Evolutionary conservation across 1,139 yeast species (phyloP).

Genomic region (Candida sanyaensis): DNA sequence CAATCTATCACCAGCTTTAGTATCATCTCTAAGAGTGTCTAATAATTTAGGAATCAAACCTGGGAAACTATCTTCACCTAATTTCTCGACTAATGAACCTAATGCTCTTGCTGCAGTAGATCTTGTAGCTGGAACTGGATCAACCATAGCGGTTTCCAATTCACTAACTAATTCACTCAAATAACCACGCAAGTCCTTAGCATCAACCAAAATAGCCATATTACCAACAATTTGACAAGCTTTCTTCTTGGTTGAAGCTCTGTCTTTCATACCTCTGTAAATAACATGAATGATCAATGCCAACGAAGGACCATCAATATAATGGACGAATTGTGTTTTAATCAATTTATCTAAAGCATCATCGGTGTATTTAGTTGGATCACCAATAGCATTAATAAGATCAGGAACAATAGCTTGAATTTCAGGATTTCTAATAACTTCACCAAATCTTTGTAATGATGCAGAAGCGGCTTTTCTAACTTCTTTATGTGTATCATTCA

Average conservation of each 20-base stretch:
- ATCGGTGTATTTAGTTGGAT: conserved; percentile 89
- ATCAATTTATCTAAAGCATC: conserved; percentile 83
- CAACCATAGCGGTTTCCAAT: conserved; percentile 93
- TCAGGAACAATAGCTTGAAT: conserved; percentile 89
- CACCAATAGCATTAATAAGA: conserved; percentile 90
- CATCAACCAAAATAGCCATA: conserved; percentile 94
- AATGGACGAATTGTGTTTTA: conserved; percentile 92
- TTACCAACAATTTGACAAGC: conserved; percentile 98
- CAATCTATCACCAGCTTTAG: conserved; percentile 86
- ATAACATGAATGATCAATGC: conserved; percentile 94
- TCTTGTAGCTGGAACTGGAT: conserved; percentile 96
- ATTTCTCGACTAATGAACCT: conserved; percentile 92
- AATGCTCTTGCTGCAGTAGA: conserved; percentile 97
- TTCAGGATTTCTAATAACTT: conserved; percentile 96
- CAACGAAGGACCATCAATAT: conserved; percentile 96
- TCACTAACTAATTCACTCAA: conserved; percentile 75
- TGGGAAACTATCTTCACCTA: conserved; percentile 97
- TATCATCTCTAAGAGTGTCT: conserved; percentile 74
- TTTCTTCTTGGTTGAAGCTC: conserved; percentile 92
- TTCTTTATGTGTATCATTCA: conserved; percentile 94
- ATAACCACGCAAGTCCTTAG: conserved; percentile 84
- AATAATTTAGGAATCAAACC: conserved; percentile 81
- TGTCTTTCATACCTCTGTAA: conserved; percentile 91
- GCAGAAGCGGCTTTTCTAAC: conserved; percentile 94
- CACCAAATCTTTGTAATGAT: conserved; percentile 89